Evolutionary conservation across 768 basidiomycete species (phyloP), one percentile per base, ranked within the genome.

Genomic region (Leccinum subgranulosum): DNA sequence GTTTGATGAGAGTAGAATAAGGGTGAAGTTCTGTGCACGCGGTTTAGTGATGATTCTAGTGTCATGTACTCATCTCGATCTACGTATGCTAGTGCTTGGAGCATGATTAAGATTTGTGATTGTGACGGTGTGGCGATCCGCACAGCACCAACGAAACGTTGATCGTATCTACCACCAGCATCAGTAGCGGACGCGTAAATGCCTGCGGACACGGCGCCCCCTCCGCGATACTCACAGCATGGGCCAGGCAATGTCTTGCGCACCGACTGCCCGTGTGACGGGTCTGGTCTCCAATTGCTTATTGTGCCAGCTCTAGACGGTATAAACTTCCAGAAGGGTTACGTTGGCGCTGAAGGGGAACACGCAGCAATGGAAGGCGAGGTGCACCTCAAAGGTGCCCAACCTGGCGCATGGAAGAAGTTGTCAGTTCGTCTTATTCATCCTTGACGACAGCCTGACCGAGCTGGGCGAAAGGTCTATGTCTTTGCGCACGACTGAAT

Each of bases 361-460:
- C 81, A 79, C 58, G 90, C 92, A 14, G 87, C 90, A 9, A 82
- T 94, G 53, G 92, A 93, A 67, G 93, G 93, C 49, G 92, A 94
- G 68, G 78, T 94, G 17, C 92, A 94, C 69, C 77, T 94, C 63
- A 94, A 94, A 73, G 87, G 83, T 55, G 78, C 79, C 34, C 79
- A 81, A 56, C 74, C 77, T 53, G 77, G 75, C 53, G 79, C 75
- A 61, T 90, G 87, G 84, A 72, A 75, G 55, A 84, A 84, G 76
- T 76, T 92, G 92, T 91, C 73, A 78, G 91, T 83, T 58, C 53
- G 12, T 60, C 53, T 41, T 54, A 56, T 51, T 57, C 43, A 46
- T 60, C 56, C 54, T 55, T 55, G 49, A 51, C 52, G 55, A 57
- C 55, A 48, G 51, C 36, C 59, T 60, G 56, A 60, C 54, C 54